Evolutionary conservation across 2,329 filamentous ascomycete species (phyloP).

Genomic region (Ophiognomonia clavigignenti-juglandacearum): DNA sequence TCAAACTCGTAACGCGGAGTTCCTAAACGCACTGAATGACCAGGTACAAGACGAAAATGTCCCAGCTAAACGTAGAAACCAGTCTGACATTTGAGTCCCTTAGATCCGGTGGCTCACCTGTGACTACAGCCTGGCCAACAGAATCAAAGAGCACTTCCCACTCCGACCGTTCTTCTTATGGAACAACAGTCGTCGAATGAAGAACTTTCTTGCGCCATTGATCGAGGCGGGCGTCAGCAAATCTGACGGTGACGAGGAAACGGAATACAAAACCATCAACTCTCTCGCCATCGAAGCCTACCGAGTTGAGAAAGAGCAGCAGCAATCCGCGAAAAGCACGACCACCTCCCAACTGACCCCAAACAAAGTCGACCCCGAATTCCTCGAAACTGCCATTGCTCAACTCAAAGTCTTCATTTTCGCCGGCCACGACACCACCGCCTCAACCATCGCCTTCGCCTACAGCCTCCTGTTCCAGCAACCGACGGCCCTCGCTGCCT

Average conservation of each 20-base stretch:
- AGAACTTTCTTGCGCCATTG: slow-evolving; percentile 22
- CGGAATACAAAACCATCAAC: slow-evolving; percentile 23
- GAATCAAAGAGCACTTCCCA: slow-evolving; percentile 15
- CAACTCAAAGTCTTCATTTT: slow-evolving; percentile 26
- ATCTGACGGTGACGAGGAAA: slow-evolving; percentile 13
- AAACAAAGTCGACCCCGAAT: slow-evolving; percentile 5
- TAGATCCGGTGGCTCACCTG: slow-evolving; percentile 14
- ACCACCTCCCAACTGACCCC: background rate
- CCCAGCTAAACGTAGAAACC: background rate
- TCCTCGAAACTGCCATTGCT: slow-evolving; percentile 7
- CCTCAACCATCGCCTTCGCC: slow-evolving; percentile 9
- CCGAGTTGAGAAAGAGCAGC: slow-evolving; percentile 14
- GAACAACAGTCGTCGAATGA: slow-evolving; percentile 24
- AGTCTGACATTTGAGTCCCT: background rate
- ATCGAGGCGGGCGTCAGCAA: slow-evolving; percentile 22
- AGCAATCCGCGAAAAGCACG: background rate
- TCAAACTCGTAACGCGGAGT: background rate
- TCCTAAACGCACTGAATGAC: background rate
- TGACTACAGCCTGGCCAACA: slow-evolving; percentile 3
- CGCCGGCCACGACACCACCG: slow-evolving; percentile 15
- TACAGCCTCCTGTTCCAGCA: slow-evolving; percentile 19
- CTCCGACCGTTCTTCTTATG: slow-evolving; percentile 20
- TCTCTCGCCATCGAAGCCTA: slow-evolving; percentile 24
- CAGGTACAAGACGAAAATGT: background rate
- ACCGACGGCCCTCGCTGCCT: slow-evolving; percentile 19